A percentile compares a stretch with the other conserved stretches of the same genome.
These are phyloP conservation scores for Paspalum vaginatum DNA, from an alignment of 176 grass and related monocot species.

Conservation along the genomic window DNA sequence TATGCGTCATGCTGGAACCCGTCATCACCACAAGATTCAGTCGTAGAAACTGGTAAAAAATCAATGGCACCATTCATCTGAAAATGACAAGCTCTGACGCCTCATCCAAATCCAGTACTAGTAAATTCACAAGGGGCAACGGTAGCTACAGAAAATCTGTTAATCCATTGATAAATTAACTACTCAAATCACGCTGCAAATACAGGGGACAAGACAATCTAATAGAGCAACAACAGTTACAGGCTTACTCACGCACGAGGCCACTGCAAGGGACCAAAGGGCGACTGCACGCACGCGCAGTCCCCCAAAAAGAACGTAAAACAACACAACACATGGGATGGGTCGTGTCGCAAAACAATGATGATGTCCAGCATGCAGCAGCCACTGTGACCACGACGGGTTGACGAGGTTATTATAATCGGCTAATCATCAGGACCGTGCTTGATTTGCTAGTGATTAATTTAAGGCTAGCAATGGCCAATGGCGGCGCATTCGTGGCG, in stretches of 20 bases:
- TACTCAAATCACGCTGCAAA: slow-evolving; percentile 52
- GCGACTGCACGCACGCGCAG: slow-evolving; percentile 22
- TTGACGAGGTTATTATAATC: slow-evolving; percentile 47
- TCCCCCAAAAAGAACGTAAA: neutral
- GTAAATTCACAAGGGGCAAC: neutral
- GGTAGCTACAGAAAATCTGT: slow-evolving; percentile 31
- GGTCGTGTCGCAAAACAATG: slow-evolving; percentile 43
- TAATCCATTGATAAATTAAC: slow-evolving; percentile 32
- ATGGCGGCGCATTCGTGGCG: slow-evolving; percentile 13
- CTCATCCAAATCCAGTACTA: neutral
- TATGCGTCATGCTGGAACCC: neutral
- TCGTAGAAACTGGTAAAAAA: slow-evolving; percentile 7
- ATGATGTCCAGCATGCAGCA: slow-evolving; percentile 40
- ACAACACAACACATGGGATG: slow-evolving; percentile 35
- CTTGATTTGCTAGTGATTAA: slow-evolving; percentile 40
- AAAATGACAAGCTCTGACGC: slow-evolving; percentile 7
- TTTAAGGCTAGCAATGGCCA: slow-evolving; percentile 34
- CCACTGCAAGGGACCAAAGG: slow-evolving; percentile 46
- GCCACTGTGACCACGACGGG: slow-evolving; percentile 39
- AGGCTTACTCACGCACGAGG: slow-evolving; percentile 37
- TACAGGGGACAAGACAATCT: neutral
- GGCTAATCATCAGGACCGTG: slow-evolving; percentile 17
- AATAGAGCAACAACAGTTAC: slow-evolving; percentile 25
- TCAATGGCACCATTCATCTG: neutral
- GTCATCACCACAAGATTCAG: neutral